Percentiles rank a stretch among this genome's conserved stretches.
Conservation (phyloP, 306 rosid species). For the Rosa persica region DNA sequence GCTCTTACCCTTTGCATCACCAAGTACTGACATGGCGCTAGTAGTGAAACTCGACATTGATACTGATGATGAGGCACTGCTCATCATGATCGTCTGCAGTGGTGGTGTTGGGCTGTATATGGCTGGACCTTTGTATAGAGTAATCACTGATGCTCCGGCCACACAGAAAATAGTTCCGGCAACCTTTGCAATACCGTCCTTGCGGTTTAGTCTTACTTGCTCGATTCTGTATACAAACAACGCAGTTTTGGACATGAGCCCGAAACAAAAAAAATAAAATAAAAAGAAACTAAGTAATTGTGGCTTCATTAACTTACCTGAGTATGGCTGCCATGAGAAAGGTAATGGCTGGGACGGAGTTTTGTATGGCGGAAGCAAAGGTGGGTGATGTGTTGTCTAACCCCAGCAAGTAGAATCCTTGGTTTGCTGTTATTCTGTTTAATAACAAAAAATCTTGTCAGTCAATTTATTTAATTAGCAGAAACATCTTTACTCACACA, state of each 20-base stretch:
- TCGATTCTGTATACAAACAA: constrained; percentile 54
- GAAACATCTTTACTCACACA: not conserved
- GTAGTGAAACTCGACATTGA: not conserved
- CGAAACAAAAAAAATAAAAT: not conserved
- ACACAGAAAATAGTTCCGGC: constrained; percentile 82
- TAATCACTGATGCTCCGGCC: constrained; percentile 85
- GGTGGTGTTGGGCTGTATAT: constrained; percentile 70
- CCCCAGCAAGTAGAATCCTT: constrained; percentile 96
- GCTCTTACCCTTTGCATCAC: constrained; percentile 76
- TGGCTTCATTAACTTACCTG: constrained; percentile 35
- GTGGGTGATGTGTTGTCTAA: constrained; percentile 96
- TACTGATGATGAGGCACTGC: not conserved
- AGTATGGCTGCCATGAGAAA: constrained; percentile 92
- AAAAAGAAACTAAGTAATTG: not conserved
- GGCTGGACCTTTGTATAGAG: constrained; percentile 88
- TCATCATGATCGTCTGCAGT: constrained; percentile 27
- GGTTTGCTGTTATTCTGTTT: constrained; percentile 91
- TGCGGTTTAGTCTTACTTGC: constrained; percentile 64
- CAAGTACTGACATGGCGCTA: constrained; percentile 40
- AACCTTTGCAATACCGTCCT: constrained; percentile 83
- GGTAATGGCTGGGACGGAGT: constrained; percentile 97
- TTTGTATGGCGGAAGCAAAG: constrained; percentile 93
- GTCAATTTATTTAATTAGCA: not conserved
- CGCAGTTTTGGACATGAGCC: not conserved
- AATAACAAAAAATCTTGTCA: not conserved